Evolutionary conservation across 139 green algal species (phyloP).

Genomic region (Zygnema circumcarinatum): DNA sequence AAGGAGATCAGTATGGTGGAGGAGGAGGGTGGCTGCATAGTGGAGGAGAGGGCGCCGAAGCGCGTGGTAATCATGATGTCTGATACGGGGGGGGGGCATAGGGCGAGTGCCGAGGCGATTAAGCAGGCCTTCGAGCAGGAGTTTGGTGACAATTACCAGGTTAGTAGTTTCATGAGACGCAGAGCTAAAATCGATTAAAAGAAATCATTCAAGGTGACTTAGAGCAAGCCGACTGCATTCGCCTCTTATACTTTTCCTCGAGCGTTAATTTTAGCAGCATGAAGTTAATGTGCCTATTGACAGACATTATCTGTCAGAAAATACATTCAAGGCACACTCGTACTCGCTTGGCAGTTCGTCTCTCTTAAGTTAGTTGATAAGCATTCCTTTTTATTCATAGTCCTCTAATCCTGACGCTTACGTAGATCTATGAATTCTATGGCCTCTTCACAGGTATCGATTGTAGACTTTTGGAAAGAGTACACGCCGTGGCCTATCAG

Average conservation of each 20-base stretch:
- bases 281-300: no score
- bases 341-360: no score
- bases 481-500: slow-evolving; percentile 90
- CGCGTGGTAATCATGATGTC: slow-evolving; percentile 91
- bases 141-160: slow-evolving; percentile 81
- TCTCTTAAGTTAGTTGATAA: no score
- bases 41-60: slow-evolving; percentile 19
- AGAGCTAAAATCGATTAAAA: background rate
- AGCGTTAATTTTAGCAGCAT: no score
- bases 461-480: slow-evolving; percentile 94
- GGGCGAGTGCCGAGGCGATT: slow-evolving; percentile 89
- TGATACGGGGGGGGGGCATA: slow-evolving; percentile 95
- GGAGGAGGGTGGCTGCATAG: background rate
- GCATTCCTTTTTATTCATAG: no score
- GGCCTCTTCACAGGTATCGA: slow-evolving; percentile 70
- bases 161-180: slow-evolving; percentile 12
- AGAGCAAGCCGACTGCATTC: no score
- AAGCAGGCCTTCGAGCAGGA: slow-evolving; percentile 83
- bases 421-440: no score
- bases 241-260: no score
- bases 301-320: no score
- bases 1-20: background rate
- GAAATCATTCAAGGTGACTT: no score
- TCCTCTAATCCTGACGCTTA: no score
- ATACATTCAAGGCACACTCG: no score